Base-by-base conservation (phyloP, 257 asterid species). In the Primulina tabacum region DNA sequence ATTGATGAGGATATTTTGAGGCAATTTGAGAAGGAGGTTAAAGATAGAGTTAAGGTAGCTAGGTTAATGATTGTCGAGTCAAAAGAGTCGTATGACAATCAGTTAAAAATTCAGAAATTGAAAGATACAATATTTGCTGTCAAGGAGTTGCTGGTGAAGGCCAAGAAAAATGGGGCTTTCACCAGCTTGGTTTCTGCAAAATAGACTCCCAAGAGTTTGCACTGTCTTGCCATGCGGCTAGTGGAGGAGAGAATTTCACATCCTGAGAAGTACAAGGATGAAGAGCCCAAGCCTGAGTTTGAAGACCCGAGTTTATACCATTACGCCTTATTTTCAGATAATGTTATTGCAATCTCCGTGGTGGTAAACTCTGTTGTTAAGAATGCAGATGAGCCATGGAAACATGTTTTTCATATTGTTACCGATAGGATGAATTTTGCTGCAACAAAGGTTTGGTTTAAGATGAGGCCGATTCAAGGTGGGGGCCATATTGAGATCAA, bases 171-270 rank as follows among this genome's bases (percentile, higher is more conserved):
- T 75, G 96, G 96, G 66, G 96, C 95, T 21, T 86, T 90, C 81
- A 86, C 95, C 50, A 93, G 96, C 83, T 62, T 82, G 69, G 86
- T 90, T 71, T 82, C 98, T 47, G 95, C 97, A 5, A 90, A 85
- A 85, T 93, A 97, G 8, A 90, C 99, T 78, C 99, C 99, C 50
- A 93, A 93, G 92, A 93, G 99, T 76, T 85, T 93, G 85, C 99
- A 93, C 76, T 93, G 99, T 76, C 88, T 93, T 53, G 96, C 99
- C 0, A 93, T 93, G 99, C 81, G 99, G 71, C 92, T 93, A 40
- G 75, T 90, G 96, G 99, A 85, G 85, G 99, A 90, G 92, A 81
- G 97, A 77, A 93, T 93, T 72, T 85, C 92, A 7, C 92, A 93
- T 77, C 99, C 99, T 17, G 95, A 89, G 58, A 93, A 93, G 74